These are phyloP conservation scores for Tephrocybe rancida DNA, from an alignment of 768 basidiomycete species.

Conservation along the genomic window DNA sequence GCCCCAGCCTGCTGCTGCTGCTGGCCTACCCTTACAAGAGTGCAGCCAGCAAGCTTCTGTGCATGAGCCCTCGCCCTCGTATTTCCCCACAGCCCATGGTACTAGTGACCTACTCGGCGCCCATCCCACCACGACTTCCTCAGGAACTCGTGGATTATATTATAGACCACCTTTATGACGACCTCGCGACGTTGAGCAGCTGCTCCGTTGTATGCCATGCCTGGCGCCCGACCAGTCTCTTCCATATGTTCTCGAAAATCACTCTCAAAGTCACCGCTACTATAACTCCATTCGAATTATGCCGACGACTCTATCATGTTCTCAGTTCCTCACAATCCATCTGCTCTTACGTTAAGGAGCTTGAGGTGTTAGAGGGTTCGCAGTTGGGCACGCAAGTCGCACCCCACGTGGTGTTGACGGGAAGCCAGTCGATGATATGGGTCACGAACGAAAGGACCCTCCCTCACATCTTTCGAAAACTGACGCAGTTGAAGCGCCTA, in stretches of 20 bases:
- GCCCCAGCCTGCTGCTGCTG: constrained; percentile 6
- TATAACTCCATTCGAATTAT: constrained; percentile 29
- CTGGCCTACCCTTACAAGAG: no score
- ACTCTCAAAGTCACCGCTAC: constrained; percentile 28
- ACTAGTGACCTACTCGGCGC: not conserved
- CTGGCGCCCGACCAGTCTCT: constrained; percentile 41
- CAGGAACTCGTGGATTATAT: constrained; percentile 51
- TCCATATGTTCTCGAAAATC: constrained; percentile 43
- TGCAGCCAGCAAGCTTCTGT: constrained; percentile 8
- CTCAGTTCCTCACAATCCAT: constrained; percentile 35
- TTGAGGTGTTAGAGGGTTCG: constrained; percentile 42
- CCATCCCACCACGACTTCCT: constrained; percentile 31
- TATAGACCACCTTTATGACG: constrained; percentile 45
- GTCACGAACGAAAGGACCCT: constrained; percentile 39
- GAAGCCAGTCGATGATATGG: constrained; percentile 36
- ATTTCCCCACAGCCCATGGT: constrained; percentile 14
- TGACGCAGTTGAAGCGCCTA: constrained; percentile 38
- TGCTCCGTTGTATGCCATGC: constrained; percentile 40
- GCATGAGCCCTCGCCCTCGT: constrained; percentile 11
- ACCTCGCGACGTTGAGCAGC: constrained; percentile 26
- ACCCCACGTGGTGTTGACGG: constrained; percentile 22
- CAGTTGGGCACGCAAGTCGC: constrained; percentile 26
- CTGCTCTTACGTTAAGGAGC: constrained; percentile 33
- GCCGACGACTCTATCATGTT: constrained; percentile 35
- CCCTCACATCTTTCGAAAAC: constrained; percentile 34